Evolutionary conservation across 305 asterid genomes (phyloP).

Genomic region (Fraxinus xanthoxyloides): DNA sequence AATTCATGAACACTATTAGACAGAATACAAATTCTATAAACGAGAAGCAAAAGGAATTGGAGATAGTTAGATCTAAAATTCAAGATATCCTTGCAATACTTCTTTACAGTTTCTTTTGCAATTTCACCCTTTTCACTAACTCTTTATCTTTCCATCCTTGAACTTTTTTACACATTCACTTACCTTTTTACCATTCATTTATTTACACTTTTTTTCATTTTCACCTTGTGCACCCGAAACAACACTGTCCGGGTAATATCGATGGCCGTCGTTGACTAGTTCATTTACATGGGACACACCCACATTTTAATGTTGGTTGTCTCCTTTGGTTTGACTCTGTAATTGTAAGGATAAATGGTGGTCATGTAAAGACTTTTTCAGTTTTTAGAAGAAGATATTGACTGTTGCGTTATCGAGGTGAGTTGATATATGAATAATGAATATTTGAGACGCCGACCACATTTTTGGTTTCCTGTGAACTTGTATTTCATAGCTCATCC

Average conservation of each 20-base stretch:
- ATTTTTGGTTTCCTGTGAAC: conserved; percentile 11
- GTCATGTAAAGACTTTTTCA: neutral
- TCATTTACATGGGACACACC: neutral
- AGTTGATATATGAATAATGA: conserved; percentile 2
- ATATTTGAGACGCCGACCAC: neutral
- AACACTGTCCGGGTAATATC: conserved; percentile 1
- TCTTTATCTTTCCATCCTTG: conserved; percentile 10
- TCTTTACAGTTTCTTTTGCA: conserved; percentile 8
- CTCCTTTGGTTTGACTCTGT: neutral
- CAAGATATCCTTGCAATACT: conserved; percentile 72
- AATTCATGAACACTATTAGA: conserved; percentile 72
- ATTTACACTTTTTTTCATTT: neutral
- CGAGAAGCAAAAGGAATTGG: conserved; percentile 62
- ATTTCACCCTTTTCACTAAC: conserved; percentile 10
- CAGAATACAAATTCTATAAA: conserved; percentile 51
- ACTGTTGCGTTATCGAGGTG: neutral
- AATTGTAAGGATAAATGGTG: conserved; percentile 9
- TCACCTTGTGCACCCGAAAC: neutral
- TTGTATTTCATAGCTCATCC: neutral
- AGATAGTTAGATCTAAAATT: conserved; percentile 58
- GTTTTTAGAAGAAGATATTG: conserved; percentile 7
- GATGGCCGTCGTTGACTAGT: conserved; percentile 2
- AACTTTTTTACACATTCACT: neutral
- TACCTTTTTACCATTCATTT: neutral
- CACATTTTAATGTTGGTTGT: conserved; percentile 11